Evolutionary conservation across 306 rosid genomes (phyloP).

Genomic region (Gastrolobium bilobum): DNA sequence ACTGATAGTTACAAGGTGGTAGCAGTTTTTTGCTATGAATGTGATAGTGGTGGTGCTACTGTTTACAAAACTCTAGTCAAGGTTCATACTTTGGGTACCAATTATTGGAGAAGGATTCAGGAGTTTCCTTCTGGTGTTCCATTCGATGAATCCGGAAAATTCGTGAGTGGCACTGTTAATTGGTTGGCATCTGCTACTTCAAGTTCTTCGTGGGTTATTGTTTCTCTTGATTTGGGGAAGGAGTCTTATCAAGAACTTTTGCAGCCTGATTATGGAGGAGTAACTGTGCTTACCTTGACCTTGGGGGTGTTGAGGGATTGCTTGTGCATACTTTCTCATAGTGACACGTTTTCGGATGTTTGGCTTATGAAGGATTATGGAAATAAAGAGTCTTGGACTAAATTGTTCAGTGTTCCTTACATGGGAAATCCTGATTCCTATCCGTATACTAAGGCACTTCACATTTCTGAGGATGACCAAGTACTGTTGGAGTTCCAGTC

Average conservation of each 20-base stretch:
- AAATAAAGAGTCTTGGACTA: slow-evolving; percentile 55
- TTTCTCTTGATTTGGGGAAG: slow-evolving; percentile 54
- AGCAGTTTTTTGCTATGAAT: slow-evolving; percentile 5
- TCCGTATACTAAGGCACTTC: background rate
- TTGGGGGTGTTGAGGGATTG: slow-evolving; percentile 42
- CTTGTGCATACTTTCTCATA: slow-evolving; percentile 20
- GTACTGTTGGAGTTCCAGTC: background rate
- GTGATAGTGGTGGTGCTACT: background rate
- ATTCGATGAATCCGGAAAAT: background rate
- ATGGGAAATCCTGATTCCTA: background rate
- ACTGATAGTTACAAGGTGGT: slow-evolving; percentile 49
- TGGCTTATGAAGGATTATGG: slow-evolving; percentile 59
- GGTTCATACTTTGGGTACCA: slow-evolving; percentile 40
- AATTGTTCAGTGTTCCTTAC: slow-evolving; percentile 27
- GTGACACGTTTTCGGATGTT: background rate
- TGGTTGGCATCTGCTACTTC: slow-evolving; percentile 27
- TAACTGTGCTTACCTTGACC: background rate
- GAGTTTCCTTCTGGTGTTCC: slow-evolving; percentile 27
- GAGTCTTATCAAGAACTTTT: slow-evolving; percentile 45
- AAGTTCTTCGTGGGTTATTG: background rate
- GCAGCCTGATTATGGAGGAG: slow-evolving; percentile 44
- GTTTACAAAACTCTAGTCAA: slow-evolving; percentile 8
- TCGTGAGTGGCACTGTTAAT: slow-evolving; percentile 52
- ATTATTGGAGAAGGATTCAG: slow-evolving; percentile 48
- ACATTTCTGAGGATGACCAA: slow-evolving; percentile 46